Base-by-base conservation (phyloP, 106 monocot species). In the Allium fistulosum region DNA sequence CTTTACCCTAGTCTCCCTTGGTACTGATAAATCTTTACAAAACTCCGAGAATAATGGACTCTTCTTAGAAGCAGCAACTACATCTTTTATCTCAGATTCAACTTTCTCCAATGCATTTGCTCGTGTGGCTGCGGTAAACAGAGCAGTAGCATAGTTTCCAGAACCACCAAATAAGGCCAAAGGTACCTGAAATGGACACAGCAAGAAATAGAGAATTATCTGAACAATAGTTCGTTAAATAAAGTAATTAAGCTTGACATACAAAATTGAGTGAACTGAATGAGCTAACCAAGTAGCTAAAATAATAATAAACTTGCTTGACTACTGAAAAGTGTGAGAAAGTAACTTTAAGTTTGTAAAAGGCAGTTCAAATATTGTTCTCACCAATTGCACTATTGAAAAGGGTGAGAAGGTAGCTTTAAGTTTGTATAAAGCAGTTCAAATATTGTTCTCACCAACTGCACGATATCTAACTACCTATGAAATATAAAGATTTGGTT, bases 71-170 rank as follows among this genome's bases (percentile, higher is more conserved):
- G 81, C 86, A 46, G 72, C 80, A 68, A 94, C 80, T 58, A 94
- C 58, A 62, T 81, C 72, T 16, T 73, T 69, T 49, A 94, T 60
- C 73, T 94, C 93, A 13, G 77, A 73, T 74, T 89, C 93, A 76
- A 94, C 86, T 73, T 79, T 89, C 28, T 94, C 93, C 68, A 94
- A 48, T 6, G 52, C 56, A 50, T 94, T 90, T 26, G 84, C 77
- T 76, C 86, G 81, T 49, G 93, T 71, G 57, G 93, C 90, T 17
- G 93, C 72, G 62, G 90, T 69, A 75, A 83, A 94, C 46, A 94
- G 76, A 27, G 93, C 86, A 76, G 89, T 76, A 61, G 89, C 93
- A 78, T 94, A 94, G 69, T 90, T 89, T 51, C 93, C 93, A 58
- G 86, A 70, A 52, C 86, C 89, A 61, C 89, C 89, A 69, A 75